Percentiles rank a stretch among this genome's conserved stretches.
These are phyloP conservation scores for Athelia psychrophila DNA, from an alignment of 1,284 basidiomycete species.

Conservation along the genomic window DNA sequence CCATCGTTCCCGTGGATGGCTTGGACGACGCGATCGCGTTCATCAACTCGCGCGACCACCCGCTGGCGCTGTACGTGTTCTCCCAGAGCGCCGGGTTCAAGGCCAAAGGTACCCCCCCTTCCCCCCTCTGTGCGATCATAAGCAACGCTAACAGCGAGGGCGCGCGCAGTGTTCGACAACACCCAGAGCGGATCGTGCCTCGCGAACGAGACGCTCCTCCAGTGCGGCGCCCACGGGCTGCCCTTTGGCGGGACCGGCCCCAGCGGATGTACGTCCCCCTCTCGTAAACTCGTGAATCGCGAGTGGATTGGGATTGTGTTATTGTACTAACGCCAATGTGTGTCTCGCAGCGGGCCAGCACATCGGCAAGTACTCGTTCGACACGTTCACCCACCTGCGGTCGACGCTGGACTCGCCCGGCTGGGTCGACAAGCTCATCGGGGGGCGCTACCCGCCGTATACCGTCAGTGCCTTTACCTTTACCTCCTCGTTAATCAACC, in stretches of 20 bases:
- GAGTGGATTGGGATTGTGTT: constrained; percentile 37
- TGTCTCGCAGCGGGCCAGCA: constrained; percentile 63
- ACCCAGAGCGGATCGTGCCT: constrained; percentile 66
- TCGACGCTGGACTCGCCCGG: constrained; percentile 60
- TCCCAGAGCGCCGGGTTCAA: constrained; percentile 58
- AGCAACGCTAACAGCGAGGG: too few species aligned
- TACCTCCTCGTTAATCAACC: not conserved
- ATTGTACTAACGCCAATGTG: too few species aligned
- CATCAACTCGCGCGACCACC: constrained; percentile 56
- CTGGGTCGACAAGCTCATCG: constrained; percentile 58
- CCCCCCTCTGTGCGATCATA: too few species aligned
- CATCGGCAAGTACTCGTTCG: constrained; percentile 63
- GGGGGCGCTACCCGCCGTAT: constrained; percentile 65
- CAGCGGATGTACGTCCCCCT: constrained; percentile 57
- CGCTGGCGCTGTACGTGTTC: constrained; percentile 79
- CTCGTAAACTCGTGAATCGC: not conserved
- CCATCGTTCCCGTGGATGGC: constrained; percentile 72
- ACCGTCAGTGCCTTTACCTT: constrained; percentile 41
- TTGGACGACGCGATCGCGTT: constrained; percentile 73
- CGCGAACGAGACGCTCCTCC: constrained; percentile 67
- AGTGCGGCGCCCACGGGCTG: constrained; percentile 52
- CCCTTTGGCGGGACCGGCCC: constrained; percentile 74
- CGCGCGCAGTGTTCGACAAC: constrained; percentile 51
- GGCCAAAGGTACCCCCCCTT: constrained; percentile 54
- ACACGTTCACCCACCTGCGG: constrained; percentile 67